A percentile compares a stretch with the other conserved stretches of the same genome.
Conservation (phyloP, 352 stramenopile genomes). For the Globisporangium okanoganense region DNA sequence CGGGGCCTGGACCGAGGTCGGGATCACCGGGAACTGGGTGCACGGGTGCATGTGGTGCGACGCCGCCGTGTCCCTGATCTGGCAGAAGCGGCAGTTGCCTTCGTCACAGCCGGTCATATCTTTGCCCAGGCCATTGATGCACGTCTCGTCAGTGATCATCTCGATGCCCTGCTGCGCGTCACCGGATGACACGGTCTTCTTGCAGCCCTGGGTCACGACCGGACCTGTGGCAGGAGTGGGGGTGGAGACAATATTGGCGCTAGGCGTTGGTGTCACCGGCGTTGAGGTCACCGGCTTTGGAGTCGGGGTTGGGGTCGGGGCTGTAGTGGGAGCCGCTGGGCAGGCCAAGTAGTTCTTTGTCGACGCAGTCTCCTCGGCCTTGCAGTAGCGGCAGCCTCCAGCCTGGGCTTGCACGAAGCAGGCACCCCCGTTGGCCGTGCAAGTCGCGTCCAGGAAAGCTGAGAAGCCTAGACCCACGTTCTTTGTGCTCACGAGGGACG, state of each 20-base stretch:
- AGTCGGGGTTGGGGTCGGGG: background rate
- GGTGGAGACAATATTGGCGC: background rate
- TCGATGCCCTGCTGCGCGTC: constrained; percentile 8
- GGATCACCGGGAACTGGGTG: constrained; percentile 4
- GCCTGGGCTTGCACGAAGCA: background rate
- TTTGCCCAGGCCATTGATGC: background rate
- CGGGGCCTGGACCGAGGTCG: background rate
- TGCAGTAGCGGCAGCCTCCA: constrained; percentile 11
- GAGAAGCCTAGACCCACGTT: background rate
- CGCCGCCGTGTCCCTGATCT: constrained; percentile 5
- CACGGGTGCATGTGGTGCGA: constrained; percentile 8
- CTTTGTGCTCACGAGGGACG: background rate
- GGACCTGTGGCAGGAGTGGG: background rate
- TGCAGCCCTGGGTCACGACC: constrained; percentile 7
- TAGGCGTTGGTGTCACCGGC: background rate
- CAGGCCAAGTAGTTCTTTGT: constrained; percentile 13
- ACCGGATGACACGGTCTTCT: background rate
- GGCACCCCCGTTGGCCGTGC: background rate
- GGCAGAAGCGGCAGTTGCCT: constrained; percentile 13
- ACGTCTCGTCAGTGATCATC: constrained; percentile 10
- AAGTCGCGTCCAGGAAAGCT: background rate
- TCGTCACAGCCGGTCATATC: background rate
- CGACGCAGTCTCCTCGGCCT: constrained; percentile 4
- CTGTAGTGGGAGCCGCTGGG: background rate
- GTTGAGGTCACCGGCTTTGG: background rate